Percentiles rank a stretch among this genome's conserved stretches.
Conservation (phyloP, 257 asterid species). For the Solanum chaucha region DNA sequence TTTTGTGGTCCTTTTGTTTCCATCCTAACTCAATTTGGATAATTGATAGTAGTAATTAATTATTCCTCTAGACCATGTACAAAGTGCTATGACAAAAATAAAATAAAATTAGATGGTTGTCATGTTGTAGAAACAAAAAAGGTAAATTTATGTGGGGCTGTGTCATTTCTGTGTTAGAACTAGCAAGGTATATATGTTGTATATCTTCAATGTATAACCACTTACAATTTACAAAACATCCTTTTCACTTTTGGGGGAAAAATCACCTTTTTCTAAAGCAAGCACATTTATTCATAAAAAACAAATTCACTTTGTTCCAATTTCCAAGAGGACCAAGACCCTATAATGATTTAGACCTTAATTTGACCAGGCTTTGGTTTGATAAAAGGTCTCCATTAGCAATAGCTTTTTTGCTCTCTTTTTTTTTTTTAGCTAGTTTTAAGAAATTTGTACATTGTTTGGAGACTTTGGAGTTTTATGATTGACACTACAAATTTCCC, state of each 20-base stretch:
- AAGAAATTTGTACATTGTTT: not conserved
- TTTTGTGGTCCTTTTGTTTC: not conserved
- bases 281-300: constrained; percentile 8
- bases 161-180: not conserved
- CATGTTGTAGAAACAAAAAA: not conserved
- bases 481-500: not conserved
- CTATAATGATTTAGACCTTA: not conserved
- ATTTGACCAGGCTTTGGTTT: not conserved
- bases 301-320: constrained; percentile 29
- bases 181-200: not conserved
- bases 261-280: constrained; percentile 18
- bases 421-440: not conserved
- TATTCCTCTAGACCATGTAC: not conserved
- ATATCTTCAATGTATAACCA: constrained; percentile 8
- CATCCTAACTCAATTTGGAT: not conserved
- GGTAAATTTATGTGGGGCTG: not conserved
- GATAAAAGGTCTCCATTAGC: not conserved
- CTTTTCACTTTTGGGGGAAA: not conserved
- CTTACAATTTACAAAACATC: constrained; percentile 1
- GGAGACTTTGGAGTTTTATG: not conserved
- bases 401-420: not conserved
- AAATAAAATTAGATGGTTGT: not conserved
- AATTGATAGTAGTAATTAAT: not conserved
- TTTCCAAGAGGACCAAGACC: constrained; percentile 5
- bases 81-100: not conserved